These are phyloP conservation scores for Ascochyta rabiei DNA, from an alignment of 2,329 filamentous ascomycete genomes.

Conservation along the genomic window DNA sequence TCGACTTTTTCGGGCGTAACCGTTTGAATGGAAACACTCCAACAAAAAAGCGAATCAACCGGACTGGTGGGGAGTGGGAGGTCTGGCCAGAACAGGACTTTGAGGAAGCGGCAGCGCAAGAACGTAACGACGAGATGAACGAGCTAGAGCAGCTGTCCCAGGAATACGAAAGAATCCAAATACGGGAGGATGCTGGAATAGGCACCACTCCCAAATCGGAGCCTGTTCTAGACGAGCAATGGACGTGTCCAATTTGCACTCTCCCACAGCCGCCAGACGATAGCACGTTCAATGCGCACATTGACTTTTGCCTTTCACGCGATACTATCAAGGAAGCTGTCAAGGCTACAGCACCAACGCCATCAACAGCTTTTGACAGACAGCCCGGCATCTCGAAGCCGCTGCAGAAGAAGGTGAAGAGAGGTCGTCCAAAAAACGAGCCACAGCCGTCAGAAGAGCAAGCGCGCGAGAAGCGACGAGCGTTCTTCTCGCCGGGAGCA, in stretches of 20 bases:
- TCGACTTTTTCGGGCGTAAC: conserved; percentile 76
- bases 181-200: conserved; percentile 8
- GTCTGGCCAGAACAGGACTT: conserved; percentile 72
- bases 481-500: conserved; percentile 34
- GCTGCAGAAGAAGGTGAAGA: conserved; percentile 36
- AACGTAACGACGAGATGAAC: conserved; percentile 65
- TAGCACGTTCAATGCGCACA: conserved; percentile 82
- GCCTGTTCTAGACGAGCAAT: conserved; percentile 53
- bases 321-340: conserved; percentile 85
- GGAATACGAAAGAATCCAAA: conserved; percentile 50
- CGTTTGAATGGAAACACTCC: conserved; percentile 18
- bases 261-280: conserved; percentile 77
- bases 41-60: conserved; percentile 17
- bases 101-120: conserved; percentile 65
- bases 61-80: conserved; percentile 64
- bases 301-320: conserved; percentile 87
- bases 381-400: conserved; percentile 19
- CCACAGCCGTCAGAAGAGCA: conserved; percentile 26
- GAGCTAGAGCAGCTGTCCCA: conserved; percentile 68
- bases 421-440: conserved; percentile 38
- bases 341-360: conserved; percentile 52
- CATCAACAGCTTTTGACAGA: conserved; percentile 18
- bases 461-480: conserved; percentile 38
- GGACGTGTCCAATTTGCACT: conserved; percentile 89
- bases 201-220: conserved; percentile 32